Evolutionary conservation across 306 rosid genomes (phyloP).

Genomic region (Dryas drummondii): DNA sequence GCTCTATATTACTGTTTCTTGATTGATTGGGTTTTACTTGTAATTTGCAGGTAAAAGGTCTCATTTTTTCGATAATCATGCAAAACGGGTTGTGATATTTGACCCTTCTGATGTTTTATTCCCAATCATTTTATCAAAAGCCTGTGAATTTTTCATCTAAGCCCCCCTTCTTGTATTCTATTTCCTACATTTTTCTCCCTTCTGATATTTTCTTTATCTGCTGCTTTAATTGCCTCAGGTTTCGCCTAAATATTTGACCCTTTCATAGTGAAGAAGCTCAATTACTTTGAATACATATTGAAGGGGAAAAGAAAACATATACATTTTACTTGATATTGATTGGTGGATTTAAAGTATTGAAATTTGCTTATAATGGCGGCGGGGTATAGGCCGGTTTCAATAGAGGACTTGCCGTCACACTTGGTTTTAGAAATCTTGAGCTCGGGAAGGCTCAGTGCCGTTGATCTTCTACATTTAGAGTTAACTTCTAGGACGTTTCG

Average conservation of each 20-base stretch:
- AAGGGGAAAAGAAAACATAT: background rate
- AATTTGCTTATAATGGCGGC: conserved; percentile 30
- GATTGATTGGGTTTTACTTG: background rate
- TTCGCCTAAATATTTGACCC: conserved; percentile 47
- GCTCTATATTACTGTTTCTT: background rate
- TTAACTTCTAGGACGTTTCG: conserved; percentile 66
- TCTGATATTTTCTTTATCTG: conserved; percentile 56
- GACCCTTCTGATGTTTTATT: conserved; percentile 78
- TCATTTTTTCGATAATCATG: background rate
- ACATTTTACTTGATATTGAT: background rate
- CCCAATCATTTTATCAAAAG: conserved; percentile 53
- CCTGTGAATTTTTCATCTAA: conserved; percentile 47
- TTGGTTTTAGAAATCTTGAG: conserved; percentile 71
- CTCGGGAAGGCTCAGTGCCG: conserved; percentile 66
- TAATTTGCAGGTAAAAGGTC: background rate
- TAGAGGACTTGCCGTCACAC: conserved; percentile 62
- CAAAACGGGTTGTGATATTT: conserved; percentile 20
- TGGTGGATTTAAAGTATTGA: background rate
- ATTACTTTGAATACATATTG: background rate
- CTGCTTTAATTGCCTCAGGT: conserved; percentile 46
- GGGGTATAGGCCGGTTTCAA: conserved; percentile 31
- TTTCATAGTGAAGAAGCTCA: background rate
- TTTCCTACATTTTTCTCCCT: conserved; percentile 71
- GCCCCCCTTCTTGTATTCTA: conserved; percentile 55
- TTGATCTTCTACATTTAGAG: conserved; percentile 76